Percentiles rank a stretch among this genome's conserved stretches.
phyloP scores from a whole-genome alignment of 1,139 yeast species.

The Hyphopichia khmerensis region DNA sequence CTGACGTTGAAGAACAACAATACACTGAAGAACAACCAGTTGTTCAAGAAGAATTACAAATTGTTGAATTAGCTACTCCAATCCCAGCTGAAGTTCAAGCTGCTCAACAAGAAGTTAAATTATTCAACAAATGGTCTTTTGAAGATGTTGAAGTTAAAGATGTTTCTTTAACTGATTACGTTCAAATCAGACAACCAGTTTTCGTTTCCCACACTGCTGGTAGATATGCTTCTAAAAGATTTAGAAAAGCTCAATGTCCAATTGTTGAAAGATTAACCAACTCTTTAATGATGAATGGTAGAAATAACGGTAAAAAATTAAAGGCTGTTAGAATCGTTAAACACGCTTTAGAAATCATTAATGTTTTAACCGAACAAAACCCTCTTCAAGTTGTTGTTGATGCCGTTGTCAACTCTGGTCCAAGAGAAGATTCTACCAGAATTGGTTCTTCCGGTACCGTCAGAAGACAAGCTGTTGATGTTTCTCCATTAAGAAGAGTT shows the following conservation, averaged over 20 bases:
- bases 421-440: conserved; percentile 99
- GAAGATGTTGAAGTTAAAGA: conserved; percentile 98
- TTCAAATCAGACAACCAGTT: conserved; percentile 96
- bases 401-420: conserved; percentile 99
- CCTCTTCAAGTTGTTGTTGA: conserved; percentile 99
- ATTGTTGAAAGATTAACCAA: conserved; percentile 98
- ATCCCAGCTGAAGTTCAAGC: conserved; percentile 97
- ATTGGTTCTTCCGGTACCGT: conserved; percentile 99
- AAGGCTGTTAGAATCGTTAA: conserved; percentile 99
- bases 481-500: conserved; percentile 99
- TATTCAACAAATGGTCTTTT: conserved; percentile 99
- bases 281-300: conserved; percentile 99
- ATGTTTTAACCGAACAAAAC: conserved; percentile 98
- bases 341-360: conserved; percentile 97
- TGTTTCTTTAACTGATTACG: conserved; percentile 96
- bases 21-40: conserved; percentile 44
- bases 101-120: conserved; percentile 94
- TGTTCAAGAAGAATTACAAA: conserved; percentile 72
- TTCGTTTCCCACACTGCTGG: conserved; percentile 99
- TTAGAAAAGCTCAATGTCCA: conserved; percentile 99
- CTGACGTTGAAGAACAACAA: conserved; percentile 55
- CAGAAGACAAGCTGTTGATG: conserved; percentile 99
- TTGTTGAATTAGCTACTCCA: conserved; percentile 86
- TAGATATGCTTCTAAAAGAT: conserved; percentile 99
- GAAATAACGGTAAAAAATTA: conserved; percentile 99